A percentile compares a stretch with the other conserved stretches of the same genome.
Evolutionary conservation across 2,329 filamentous ascomycete species (phyloP).

Genomic region (Hymenoscyphus salicellus): DNA sequence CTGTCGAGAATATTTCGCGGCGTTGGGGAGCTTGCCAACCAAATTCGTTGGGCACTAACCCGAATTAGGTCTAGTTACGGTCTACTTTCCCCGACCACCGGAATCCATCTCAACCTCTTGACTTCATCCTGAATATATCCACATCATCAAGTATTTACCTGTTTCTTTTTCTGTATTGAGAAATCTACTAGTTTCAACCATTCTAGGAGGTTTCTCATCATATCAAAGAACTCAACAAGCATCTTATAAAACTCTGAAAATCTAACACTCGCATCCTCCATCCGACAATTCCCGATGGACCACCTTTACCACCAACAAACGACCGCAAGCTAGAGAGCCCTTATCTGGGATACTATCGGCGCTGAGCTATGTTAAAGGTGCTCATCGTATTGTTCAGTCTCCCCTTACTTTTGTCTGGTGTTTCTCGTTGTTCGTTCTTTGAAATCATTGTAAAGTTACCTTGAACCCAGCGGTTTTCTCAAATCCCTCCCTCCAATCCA

Average conservation of each 20-base stretch:
- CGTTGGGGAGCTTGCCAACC: neutral
- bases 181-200: neutral
- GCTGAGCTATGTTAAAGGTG: no score
- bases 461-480: no score
- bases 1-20: neutral
- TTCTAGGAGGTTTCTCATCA: neutral
- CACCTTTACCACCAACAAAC: no score
- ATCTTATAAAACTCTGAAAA: neutral
- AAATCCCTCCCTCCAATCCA: no score
- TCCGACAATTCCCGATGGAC: slow-evolving; percentile 1
- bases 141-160: no score
- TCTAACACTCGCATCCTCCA: neutral
- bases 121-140: no score
- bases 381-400: no score
- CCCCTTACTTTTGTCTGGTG: no score
- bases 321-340: no score
- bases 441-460: no score
- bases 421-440: no score
- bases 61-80: neutral
- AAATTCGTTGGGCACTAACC: neutral
- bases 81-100: neutral
- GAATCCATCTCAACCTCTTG: neutral
- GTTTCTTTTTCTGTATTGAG: neutral
- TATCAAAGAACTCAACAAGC: neutral
- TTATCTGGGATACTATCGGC: no score